Conservation (phyloP, 108 stramenopile genomes). For the Cyclotella atomus region DNA sequence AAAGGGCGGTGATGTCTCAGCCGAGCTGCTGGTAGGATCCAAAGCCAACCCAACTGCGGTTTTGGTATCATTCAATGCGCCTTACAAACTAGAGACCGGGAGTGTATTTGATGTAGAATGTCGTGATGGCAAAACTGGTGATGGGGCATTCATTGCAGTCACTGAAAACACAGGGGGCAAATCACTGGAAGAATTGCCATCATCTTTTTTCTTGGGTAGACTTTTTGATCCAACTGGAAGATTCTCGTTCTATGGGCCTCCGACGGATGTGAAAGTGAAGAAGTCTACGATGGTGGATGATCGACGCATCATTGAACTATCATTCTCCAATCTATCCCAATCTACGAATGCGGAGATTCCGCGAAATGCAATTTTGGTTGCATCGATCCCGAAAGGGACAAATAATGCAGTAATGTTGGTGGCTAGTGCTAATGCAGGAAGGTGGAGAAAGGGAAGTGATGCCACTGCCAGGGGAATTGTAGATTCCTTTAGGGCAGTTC, state of each 20-base stretch:
- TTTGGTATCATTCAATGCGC: slow-evolving; percentile 65
- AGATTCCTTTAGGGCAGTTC: slow-evolving; percentile 68
- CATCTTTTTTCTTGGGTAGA: slow-evolving; percentile 62
- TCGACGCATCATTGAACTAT: slow-evolving; percentile 62
- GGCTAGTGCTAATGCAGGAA: slow-evolving; percentile 58
- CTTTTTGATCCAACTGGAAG: slow-evolving; percentile 78
- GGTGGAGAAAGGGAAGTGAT: slow-evolving; percentile 77
- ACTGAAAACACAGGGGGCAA: slow-evolving; percentile 55
- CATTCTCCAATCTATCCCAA: slow-evolving; percentile 76
- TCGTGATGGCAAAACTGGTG: slow-evolving; percentile 78
- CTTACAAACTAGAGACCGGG: slow-evolving; percentile 69
- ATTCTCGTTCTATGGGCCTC: slow-evolving; percentile 83
- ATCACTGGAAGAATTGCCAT: slow-evolving; percentile 60
- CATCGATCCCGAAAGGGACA: slow-evolving; percentile 72
- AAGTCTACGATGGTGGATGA: slow-evolving; percentile 34
- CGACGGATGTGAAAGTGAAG: slow-evolving; percentile 84
- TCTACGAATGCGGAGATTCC: slow-evolving; percentile 80
- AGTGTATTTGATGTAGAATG: slow-evolving; percentile 82
- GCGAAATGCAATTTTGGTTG: slow-evolving; percentile 68
- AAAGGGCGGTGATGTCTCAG: slow-evolving; percentile 62
- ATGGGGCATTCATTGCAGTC: slow-evolving; percentile 83
- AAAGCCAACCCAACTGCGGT: slow-evolving; percentile 55
- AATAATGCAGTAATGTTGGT: slow-evolving; percentile 83
- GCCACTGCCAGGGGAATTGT: slow-evolving; percentile 28
- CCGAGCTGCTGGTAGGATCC: slow-evolving; percentile 71